Evolutionary conservation across 1,284 basidiomycete genomes (phyloP).

Genomic region (Boletus hoseneyae): DNA sequence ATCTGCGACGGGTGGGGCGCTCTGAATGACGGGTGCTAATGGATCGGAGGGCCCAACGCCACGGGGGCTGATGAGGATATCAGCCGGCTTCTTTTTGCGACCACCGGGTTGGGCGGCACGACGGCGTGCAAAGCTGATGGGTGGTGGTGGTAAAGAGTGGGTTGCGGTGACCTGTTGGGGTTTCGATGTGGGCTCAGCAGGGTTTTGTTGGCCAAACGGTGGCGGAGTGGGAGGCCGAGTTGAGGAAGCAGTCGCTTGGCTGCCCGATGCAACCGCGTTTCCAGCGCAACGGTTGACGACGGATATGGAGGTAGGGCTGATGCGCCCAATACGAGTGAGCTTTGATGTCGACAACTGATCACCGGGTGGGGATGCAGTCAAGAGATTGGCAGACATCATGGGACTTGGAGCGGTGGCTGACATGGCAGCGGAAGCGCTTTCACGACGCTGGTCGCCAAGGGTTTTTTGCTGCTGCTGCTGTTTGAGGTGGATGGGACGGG

Average conservation of each 20-base stretch:
- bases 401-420: no score
- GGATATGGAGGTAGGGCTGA: slow-evolving; percentile 37
- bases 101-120: slow-evolving; percentile 58
- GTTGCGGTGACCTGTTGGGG: slow-evolving; percentile 2
- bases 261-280: slow-evolving; percentile 24
- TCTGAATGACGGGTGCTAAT: slow-evolving; percentile 64
- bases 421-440: slow-evolving; percentile 47
- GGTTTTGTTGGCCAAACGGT: slow-evolving; percentile 10
- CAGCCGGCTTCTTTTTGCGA: slow-evolving; percentile 68
- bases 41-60: slow-evolving; percentile 52
- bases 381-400: slow-evolving; percentile 15
- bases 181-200: slow-evolving; percentile 16
- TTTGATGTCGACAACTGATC: slow-evolving; percentile 32
- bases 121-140: slow-evolving; percentile 71
- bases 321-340: slow-evolving; percentile 29
- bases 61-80: slow-evolving; percentile 70
- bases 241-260: slow-evolving; percentile 19
- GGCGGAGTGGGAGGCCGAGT: slow-evolving; percentile 27
- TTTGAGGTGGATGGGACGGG: slow-evolving; percentile 53
- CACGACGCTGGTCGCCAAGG: slow-evolving; percentile 64
- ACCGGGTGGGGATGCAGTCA: slow-evolving; percentile 24
- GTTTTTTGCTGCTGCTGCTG: slow-evolving; percentile 71
- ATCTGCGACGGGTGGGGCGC: slow-evolving; percentile 63
- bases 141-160: slow-evolving; percentile 53
- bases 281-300: slow-evolving; percentile 28